A percentile compares a stretch with the other conserved stretches of the same genome.
phyloP scores from a whole-genome alignment of 2,329 filamentous ascomycete genomes.

The Delphinella strobiligena region DNA sequence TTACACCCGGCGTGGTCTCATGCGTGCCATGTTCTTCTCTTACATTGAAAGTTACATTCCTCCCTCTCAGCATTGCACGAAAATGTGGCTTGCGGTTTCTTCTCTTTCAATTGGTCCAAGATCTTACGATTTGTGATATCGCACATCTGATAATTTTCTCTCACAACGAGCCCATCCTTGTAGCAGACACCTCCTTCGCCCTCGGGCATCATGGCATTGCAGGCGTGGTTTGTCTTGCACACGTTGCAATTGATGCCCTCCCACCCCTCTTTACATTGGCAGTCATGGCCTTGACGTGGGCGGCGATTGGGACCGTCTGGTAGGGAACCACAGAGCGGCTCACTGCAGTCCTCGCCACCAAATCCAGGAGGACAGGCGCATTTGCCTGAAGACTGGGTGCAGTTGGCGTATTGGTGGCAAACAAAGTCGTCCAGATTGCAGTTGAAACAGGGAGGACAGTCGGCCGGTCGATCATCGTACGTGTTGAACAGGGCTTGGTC shows the following conservation, averaged over 20 bases:
- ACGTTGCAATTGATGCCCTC: constrained; percentile 94
- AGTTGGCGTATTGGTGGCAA: constrained; percentile 81
- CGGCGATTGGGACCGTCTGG: constrained; percentile 68
- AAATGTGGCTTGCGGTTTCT: constrained; percentile 89
- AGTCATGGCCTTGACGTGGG: constrained; percentile 57
- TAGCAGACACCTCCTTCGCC: constrained; percentile 81
- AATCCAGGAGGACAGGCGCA: constrained; percentile 88
- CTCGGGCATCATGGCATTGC: constrained; percentile 76
- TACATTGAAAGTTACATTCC: constrained; percentile 91
- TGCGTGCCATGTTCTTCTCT: no score
- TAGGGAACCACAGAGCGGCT: constrained; percentile 82
- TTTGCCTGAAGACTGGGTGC: constrained; percentile 82
- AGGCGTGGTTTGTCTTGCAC: constrained; percentile 71
- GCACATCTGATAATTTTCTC: constrained; percentile 95
- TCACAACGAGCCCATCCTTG: constrained; percentile 76
- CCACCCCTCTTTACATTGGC: constrained; percentile 89
- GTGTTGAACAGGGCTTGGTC: constrained; percentile 47
- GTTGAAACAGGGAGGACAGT: constrained; percentile 91
- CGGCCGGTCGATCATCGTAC: constrained; percentile 59
- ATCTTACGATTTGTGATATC: constrained; percentile 96
- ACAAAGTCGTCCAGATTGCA: constrained; percentile 87
- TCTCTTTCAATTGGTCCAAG: constrained; percentile 67
- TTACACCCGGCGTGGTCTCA: no score
- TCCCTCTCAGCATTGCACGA: constrained; percentile 65
- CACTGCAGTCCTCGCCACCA: constrained; percentile 83